Evolutionary conservation across 2,329 filamentous ascomycete species (phyloP).

Genomic region (Fusarium oligoseptatum): DNA sequence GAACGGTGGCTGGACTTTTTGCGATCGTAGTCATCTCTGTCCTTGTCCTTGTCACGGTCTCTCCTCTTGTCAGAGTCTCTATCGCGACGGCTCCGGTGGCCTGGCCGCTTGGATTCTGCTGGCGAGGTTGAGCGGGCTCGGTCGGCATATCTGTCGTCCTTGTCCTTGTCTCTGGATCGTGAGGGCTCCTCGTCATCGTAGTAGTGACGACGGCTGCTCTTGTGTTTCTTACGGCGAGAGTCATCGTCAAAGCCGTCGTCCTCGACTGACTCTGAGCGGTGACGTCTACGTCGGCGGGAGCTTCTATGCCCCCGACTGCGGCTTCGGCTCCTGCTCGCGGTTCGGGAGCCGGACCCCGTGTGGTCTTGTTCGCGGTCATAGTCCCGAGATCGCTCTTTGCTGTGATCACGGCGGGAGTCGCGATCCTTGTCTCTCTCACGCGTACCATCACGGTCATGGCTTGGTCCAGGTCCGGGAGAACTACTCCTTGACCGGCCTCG

Average conservation of each 20-base stretch:
- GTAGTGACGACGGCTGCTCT: conserved; percentile 58
- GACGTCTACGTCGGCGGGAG: conserved; percentile 64
- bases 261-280: conserved; percentile 66
- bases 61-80: conserved; percentile 59
- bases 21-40: conserved; percentile 59
- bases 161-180: conserved; percentile 44
- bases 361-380: conserved; percentile 42
- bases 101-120: conserved; percentile 67
- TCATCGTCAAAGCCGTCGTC: conserved; percentile 62
- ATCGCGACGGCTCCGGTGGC: conserved; percentile 73
- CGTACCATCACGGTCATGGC: conserved; percentile 27
- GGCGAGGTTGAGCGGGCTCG: conserved; percentile 76
- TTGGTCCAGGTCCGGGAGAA: conserved; percentile 50
- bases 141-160: conserved; percentile 61
- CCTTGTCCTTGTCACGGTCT: conserved; percentile 61
- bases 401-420: conserved; percentile 51
- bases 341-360: conserved; percentile 50
- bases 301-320: conserved; percentile 61
- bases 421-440: conserved; percentile 54
- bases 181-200: conserved; percentile 61
- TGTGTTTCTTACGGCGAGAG: conserved; percentile 66
- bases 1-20: conserved; percentile 52
- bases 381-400: conserved; percentile 50
- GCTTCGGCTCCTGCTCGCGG: conserved; percentile 51
- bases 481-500: conserved; percentile 61